Conservation (phyloP, 2,329 filamentous ascomycete species). For the Fusarium subtropicale region DNA sequence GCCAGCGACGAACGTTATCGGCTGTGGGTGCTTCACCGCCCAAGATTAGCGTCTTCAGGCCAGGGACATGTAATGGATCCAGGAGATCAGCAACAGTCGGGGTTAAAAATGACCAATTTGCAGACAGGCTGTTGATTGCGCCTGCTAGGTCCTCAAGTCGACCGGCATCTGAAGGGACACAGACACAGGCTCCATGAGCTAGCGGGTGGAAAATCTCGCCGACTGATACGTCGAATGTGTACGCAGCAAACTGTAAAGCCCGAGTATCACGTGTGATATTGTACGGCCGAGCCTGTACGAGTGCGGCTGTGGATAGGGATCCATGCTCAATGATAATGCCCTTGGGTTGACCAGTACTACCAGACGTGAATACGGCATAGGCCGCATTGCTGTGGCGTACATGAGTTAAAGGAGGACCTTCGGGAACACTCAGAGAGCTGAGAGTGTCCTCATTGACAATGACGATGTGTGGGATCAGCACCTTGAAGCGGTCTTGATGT, state of each 20-base stretch:
- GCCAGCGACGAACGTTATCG: not conserved
- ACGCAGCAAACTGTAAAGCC: slow-evolving; percentile 1
- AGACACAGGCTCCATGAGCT: slow-evolving; percentile 1
- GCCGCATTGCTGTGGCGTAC: not conserved
- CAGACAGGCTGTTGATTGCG: not conserved
- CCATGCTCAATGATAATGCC: slow-evolving; percentile 1
- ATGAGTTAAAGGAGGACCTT: not conserved
- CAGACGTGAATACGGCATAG: not conserved
- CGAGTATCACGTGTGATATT: not conserved
- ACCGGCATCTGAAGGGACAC: not conserved
- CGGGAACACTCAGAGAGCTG: not conserved
- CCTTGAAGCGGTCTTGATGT: not conserved
- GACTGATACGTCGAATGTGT: slow-evolving; percentile 1
- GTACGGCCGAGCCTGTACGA: not conserved
- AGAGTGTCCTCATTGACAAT: not conserved
- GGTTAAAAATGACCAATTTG: not conserved
- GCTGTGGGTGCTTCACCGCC: not conserved
- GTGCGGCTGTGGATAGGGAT: not conserved
- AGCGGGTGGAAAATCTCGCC: not conserved
- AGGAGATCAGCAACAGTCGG: slow-evolving; percentile 1
- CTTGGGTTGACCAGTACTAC: slow-evolving; percentile 1
- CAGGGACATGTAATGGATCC: not conserved
- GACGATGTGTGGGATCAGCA: not conserved
- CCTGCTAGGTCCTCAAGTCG: slow-evolving; percentile 4
- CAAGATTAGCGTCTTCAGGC: not conserved